Conservation (phyloP, 768 basidiomycete genomes). For the Xerocomellus intermedius region DNA sequence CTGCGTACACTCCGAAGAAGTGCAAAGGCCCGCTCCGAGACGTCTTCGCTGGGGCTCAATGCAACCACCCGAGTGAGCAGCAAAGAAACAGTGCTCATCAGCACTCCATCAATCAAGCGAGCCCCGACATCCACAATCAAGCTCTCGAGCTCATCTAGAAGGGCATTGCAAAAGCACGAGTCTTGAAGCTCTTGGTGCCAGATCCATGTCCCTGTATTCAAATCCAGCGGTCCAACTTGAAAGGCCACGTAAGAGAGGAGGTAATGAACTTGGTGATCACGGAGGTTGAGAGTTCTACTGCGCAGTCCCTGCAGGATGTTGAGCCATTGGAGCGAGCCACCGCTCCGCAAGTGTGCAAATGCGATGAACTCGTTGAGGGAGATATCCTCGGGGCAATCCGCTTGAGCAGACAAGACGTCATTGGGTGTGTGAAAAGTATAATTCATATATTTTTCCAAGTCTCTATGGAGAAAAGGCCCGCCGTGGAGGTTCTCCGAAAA, state of each 20-base stretch:
- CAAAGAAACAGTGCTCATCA: neutral
- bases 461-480: too few relatives aligned
- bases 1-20: neutral
- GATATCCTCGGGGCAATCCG: neutral
- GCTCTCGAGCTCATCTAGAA: neutral
- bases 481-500: too few relatives aligned
- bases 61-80: neutral
- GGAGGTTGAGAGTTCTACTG: neutral
- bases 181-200: neutral
- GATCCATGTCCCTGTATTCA: neutral
- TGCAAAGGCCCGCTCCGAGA: neutral
- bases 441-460: too few relatives aligned
- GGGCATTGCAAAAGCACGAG: neutral
- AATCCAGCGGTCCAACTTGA: conserved; percentile 23
- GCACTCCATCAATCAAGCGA: neutral
- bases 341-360: neutral
- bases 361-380: neutral
- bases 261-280: neutral
- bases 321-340: neutral
- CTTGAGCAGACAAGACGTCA: neutral
- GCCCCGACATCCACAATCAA: neutral
- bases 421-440: neutral
- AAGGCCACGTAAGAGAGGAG: neutral
- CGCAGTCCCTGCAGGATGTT: neutral
- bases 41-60: neutral